These are phyloP conservation scores for Colletotrichum viniferum DNA, from an alignment of 2,329 filamentous ascomycete species.

Conservation along the genomic window DNA sequence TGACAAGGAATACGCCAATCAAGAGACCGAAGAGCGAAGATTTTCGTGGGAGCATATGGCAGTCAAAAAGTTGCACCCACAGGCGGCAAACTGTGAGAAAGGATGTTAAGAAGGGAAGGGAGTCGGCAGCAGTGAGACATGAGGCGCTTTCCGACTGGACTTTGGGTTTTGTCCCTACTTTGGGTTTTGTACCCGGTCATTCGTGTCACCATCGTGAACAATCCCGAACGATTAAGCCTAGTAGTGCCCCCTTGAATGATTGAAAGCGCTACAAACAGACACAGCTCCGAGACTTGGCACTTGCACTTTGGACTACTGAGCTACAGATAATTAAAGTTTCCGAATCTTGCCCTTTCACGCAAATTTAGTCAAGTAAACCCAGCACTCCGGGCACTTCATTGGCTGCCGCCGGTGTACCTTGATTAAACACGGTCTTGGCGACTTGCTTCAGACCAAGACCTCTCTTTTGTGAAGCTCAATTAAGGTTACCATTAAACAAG, in stretches of 20 bases:
- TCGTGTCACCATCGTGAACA: not conserved
- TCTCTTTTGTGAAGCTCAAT: not conserved
- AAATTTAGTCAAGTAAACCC: not conserved
- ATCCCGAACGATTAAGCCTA: not conserved
- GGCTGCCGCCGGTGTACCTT: accelerated
- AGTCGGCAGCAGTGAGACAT: not conserved
- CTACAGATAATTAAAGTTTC: not conserved
- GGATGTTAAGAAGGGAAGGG: not conserved
- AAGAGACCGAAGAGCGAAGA: not conserved
- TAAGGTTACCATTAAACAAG: not conserved
- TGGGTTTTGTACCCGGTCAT: not conserved
- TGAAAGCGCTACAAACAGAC: not conserved
- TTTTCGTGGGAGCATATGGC: accelerated
- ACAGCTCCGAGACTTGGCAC: not conserved
- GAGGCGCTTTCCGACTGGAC: not conserved
- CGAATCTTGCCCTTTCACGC: not conserved
- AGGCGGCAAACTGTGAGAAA: no score
- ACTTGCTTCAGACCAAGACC: not conserved
- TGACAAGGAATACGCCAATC: not conserved
- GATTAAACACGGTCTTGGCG: not conserved
- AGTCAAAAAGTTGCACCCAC: no score
- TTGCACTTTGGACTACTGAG: not conserved
- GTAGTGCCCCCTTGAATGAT: not conserved
- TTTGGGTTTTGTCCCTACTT: not conserved
- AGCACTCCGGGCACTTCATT: not conserved